Percentiles rank a stretch among this genome's conserved stretches.
Conservation (phyloP, 768 basidiomycete genomes). For the Nidula microcarpa region DNA sequence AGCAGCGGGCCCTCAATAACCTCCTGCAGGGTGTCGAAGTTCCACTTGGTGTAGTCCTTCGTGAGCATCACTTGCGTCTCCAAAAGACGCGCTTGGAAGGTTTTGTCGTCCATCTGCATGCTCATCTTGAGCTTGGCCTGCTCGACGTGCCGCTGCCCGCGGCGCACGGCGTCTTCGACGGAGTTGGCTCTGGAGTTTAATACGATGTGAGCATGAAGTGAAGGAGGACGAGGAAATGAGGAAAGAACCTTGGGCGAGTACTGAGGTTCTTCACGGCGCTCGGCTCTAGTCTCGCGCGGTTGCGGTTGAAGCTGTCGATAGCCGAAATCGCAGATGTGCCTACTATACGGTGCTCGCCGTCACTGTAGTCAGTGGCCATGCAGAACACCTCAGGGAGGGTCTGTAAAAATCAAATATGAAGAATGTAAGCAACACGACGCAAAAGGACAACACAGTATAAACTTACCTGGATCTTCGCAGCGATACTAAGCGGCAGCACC, state of each 20-base stretch:
- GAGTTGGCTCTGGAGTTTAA: conserved; percentile 58
- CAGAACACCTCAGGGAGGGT: conserved; percentile 82
- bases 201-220: neutral
- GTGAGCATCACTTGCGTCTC: conserved; percentile 89
- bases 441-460: neutral
- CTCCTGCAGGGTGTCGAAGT: conserved; percentile 83
- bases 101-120: conserved; percentile 93
- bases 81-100: conserved; percentile 80
- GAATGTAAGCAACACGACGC: neutral
- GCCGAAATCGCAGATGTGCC: conserved; percentile 83
- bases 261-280: conserved; percentile 40
- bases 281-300: conserved; percentile 69
- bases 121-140: conserved; percentile 86
- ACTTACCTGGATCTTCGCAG: conserved; percentile 78
- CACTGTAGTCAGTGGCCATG: conserved; percentile 78
- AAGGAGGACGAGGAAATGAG: neutral
- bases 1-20: conserved; percentile 89
- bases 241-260: conserved; percentile 54
- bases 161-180: conserved; percentile 79
- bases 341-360: conserved; percentile 73
- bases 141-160: conserved; percentile 89
- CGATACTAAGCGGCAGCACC: conserved; percentile 76
- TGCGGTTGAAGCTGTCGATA: conserved; percentile 93
- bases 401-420: conserved; percentile 27
- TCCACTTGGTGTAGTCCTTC: conserved; percentile 91